phyloP scores from a whole-genome alignment of 768 basidiomycete genomes.

The Suillus plorans region DNA sequence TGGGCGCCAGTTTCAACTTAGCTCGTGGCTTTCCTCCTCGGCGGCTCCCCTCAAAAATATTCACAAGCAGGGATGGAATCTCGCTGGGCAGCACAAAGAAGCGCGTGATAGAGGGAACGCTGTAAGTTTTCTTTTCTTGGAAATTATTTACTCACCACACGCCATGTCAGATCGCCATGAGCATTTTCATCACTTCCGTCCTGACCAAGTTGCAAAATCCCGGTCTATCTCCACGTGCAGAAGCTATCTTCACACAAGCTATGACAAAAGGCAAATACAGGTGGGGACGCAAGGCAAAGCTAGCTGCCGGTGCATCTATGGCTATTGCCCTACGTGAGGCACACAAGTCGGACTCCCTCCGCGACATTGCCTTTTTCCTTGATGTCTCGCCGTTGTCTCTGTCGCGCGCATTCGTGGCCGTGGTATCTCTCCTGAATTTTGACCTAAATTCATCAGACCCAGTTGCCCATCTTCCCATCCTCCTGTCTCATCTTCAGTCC shows the following conservation, averaged over 20 bases:
- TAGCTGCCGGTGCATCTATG: slow-evolving; percentile 66
- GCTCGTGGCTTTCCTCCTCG: slow-evolving; percentile 25
- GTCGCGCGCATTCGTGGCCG: slow-evolving; percentile 53
- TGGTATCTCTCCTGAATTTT: slow-evolving; percentile 53
- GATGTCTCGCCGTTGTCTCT: slow-evolving; percentile 51
- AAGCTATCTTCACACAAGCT: slow-evolving; percentile 65
- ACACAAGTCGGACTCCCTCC: slow-evolving; percentile 63
- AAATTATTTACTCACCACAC: slow-evolving; percentile 15
- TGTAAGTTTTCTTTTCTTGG: slow-evolving; percentile 38
- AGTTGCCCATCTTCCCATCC: slow-evolving; percentile 53
- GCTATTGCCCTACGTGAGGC: slow-evolving; percentile 72
- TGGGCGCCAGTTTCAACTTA: slow-evolving; percentile 30
- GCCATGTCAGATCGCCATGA: slow-evolving; percentile 54
- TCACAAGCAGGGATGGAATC: slow-evolving; percentile 53
- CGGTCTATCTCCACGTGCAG: slow-evolving; percentile 65
- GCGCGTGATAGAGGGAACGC: slow-evolving; percentile 61
- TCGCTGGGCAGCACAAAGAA: slow-evolving; percentile 67
- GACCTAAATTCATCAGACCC: slow-evolving; percentile 57
- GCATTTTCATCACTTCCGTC: slow-evolving; percentile 60
- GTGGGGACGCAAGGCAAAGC: slow-evolving; percentile 76
- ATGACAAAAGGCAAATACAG: slow-evolving; percentile 57
- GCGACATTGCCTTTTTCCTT: slow-evolving; percentile 67
- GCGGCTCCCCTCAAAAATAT: slow-evolving; percentile 49
- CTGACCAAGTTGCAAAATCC: slow-evolving; percentile 57
- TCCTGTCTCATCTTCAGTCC: slow-evolving; percentile 53